These are phyloP conservation scores for Trametes cingulata DNA, from an alignment of 768 basidiomycete genomes.

Conservation along the genomic window DNA sequence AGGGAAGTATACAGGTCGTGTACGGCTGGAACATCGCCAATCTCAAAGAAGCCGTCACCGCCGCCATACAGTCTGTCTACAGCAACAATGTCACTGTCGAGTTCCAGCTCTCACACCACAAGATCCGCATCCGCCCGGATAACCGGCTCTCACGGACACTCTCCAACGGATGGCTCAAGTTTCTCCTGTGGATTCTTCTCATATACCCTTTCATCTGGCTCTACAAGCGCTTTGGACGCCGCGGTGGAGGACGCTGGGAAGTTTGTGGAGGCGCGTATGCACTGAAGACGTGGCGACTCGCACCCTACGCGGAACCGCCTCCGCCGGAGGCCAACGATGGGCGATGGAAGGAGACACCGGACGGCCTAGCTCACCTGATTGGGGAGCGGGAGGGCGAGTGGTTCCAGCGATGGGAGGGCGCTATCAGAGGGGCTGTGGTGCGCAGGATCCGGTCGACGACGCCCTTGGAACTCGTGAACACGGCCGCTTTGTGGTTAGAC, in stretches of 20 bases:
- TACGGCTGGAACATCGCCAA: conserved; percentile 59
- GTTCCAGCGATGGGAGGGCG: conserved; percentile 75
- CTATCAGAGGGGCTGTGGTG: conserved; percentile 61
- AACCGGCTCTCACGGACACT: conserved; percentile 66
- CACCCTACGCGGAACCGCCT: not conserved
- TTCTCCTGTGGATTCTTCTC: conserved; percentile 65
- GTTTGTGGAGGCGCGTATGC: conserved; percentile 77
- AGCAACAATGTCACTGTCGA: conserved; percentile 46
- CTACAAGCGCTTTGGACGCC: conserved; percentile 64
- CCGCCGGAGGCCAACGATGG: conserved; percentile 11
- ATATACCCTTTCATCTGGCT: conserved; percentile 84
- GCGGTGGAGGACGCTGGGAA: conserved; percentile 74
- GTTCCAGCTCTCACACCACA: conserved; percentile 47
- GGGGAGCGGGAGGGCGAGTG: conserved; percentile 76
- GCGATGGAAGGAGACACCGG: conserved; percentile 31
- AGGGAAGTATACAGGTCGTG: conserved; percentile 43
- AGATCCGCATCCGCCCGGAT: conserved; percentile 66
- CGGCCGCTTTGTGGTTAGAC: conserved; percentile 30
- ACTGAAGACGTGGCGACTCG: conserved; percentile 47
- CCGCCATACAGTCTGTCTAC: conserved; percentile 41
- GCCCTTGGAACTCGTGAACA: conserved; percentile 22
- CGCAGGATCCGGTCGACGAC: conserved; percentile 16
- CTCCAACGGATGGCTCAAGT: conserved; percentile 69
- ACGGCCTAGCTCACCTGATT: conserved; percentile 40
- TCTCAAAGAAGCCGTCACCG: conserved; percentile 39